Evolutionary conservation across 2,329 filamentous ascomycete species (phyloP), one percentile per base, ranked within the genome.

Genomic region (Sporothrix variecibatus): DNA sequence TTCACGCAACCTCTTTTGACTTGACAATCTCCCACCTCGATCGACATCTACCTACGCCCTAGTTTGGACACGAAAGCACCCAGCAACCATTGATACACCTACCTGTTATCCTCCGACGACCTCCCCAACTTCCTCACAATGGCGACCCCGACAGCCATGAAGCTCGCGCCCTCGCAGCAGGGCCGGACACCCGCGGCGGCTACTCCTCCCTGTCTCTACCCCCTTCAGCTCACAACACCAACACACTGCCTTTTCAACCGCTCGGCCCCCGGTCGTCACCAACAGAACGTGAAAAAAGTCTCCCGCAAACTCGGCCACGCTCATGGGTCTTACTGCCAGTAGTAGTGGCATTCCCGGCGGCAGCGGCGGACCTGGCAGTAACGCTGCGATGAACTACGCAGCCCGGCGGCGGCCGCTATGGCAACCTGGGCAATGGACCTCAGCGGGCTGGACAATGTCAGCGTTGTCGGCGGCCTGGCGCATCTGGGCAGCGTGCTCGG

Each of bases 161-260:
- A 87, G 80, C 84, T 85, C 46, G 79, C 78, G 6, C 81, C 86
- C 58, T 89, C 87, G 17, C 85, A 86, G 77, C 85, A 87, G 80
- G 85, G 85, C n/a, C 82, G 83, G 49, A 87, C 85, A 2, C 86
- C 85, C 3, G 84, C 87, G 2, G 87, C 83, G 5, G 88, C 87
- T 2, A 91, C 90, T 6, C 90, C 90, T 17, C 89, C 89, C n/a
- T n/a, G 89, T 90, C 31, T 91, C 90, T 49, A 92, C 90, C 1
- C 90, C 90, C 17, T 91, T 91, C 81, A 91, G 89, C 26, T 81
- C 88, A 51, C 84, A 86, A 60, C 85, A 69, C 46, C 67, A 85
- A 1, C 85, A 87, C 71, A 85, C 86, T n/a, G 88, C 86, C 49
- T 89, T 91, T 79, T 90, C 90, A 1, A 1, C 89, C 90, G 3